Evolutionary conservation across 1,284 basidiomycete species (phyloP).

Genomic region (Apiotrichum akiyoshidainum): DNA sequence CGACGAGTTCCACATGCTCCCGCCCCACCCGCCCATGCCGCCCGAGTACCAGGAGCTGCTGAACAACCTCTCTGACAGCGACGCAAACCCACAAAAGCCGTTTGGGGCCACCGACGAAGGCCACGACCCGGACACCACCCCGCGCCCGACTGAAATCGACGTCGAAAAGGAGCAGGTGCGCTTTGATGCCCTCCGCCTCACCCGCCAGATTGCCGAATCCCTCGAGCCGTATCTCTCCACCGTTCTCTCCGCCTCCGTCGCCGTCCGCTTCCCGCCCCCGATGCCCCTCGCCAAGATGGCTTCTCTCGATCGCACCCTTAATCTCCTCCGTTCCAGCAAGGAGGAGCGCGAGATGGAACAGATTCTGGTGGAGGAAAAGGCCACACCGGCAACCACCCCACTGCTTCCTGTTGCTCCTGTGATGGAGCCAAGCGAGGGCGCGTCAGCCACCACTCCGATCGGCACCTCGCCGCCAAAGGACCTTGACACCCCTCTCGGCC

Average conservation of each 20-base stretch:
- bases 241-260: conserved; percentile 85
- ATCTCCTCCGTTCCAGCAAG: conserved; percentile 65
- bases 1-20: conserved; percentile 81
- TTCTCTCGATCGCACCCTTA: conserved; percentile 71
- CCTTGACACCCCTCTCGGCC: too few relatives aligned
- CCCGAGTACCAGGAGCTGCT: conserved; percentile 39
- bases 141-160: conserved; percentile 58
- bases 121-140: conserved; percentile 9
- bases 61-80: conserved; percentile 22
- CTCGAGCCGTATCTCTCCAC: conserved; percentile 77
- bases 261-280: conserved; percentile 83
- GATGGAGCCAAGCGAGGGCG: neutral
- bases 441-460: neutral
- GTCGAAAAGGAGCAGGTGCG: conserved; percentile 65
- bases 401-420: neutral
- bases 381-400: neutral
- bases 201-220: conserved; percentile 61
- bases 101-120: neutral
- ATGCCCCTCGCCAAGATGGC: conserved; percentile 82
- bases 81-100: conserved; percentile 1
- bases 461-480: neutral
- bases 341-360: conserved; percentile 69
- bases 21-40: conserved; percentile 49
- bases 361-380: conserved; percentile 70
- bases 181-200: conserved; percentile 53